Evolutionary conservation across 1,139 yeast species (phyloP).

Genomic region (Suhomyces maxii): DNA sequence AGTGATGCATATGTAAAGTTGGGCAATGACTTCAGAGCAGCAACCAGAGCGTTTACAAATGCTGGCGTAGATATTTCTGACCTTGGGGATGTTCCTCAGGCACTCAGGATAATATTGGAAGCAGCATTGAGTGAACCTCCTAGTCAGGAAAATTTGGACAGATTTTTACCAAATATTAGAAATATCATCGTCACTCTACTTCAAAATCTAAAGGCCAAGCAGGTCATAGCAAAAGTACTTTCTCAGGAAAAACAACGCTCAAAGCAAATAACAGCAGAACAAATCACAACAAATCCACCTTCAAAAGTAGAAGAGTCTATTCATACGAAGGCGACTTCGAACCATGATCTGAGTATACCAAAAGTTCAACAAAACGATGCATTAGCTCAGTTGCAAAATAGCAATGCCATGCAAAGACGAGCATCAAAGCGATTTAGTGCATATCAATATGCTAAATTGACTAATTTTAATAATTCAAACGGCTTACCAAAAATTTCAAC

Average conservation of each 20-base stretch:
- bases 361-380: constrained; percentile 45
- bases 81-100: constrained; percentile 75
- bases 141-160: constrained; percentile 77
- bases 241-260: constrained; percentile 22
- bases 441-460: constrained; percentile 81
- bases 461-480: constrained; percentile 46
- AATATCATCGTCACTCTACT: constrained; percentile 82
- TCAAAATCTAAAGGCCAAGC: constrained; percentile 80
- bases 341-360: not conserved
- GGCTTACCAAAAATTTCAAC: constrained; percentile 13
- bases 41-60: constrained; percentile 68
- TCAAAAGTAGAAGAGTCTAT: constrained; percentile 1
- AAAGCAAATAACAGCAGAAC: constrained; percentile 8
- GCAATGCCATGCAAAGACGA: constrained; percentile 80
- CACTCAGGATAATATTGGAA: constrained; percentile 74
- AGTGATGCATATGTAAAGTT: constrained; percentile 89
- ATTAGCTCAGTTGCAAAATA: constrained; percentile 72
- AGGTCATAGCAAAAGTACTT: constrained; percentile 50
- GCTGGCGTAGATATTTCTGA: constrained; percentile 72
- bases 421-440: constrained; percentile 94
- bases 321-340: constrained; percentile 8
- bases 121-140: constrained; percentile 86
- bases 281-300: not conserved
- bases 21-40: constrained; percentile 91
- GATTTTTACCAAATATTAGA: constrained; percentile 80